Evolutionary conservation across 352 stramenopile genomes (phyloP).

Genomic region (Phytophthora pisi): DNA sequence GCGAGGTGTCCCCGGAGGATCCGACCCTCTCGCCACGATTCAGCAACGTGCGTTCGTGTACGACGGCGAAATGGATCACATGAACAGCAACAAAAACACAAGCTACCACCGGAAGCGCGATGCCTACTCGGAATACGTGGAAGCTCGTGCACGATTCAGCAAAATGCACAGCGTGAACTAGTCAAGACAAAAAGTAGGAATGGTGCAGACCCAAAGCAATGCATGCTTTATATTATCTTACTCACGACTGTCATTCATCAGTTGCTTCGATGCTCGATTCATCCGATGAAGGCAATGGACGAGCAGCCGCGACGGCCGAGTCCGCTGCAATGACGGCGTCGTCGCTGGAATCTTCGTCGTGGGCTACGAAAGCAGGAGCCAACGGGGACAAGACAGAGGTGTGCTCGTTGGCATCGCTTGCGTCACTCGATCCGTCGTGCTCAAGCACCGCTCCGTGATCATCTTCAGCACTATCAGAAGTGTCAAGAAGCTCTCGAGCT

Average conservation of each 20-base stretch:
- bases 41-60: slow-evolving; percentile 66
- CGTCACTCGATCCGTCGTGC: slow-evolving; percentile 5
- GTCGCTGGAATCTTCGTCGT: slow-evolving; percentile 14
- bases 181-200: not conserved
- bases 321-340: slow-evolving; percentile 16
- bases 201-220: not conserved
- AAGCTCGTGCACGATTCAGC: slow-evolving; percentile 86
- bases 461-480: slow-evolving; percentile 12
- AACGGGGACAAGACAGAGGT: not conserved
- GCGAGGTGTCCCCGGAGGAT: slow-evolving; percentile 53
- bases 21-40: slow-evolving; percentile 40
- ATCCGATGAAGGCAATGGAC: slow-evolving; percentile 21
- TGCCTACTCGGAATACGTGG: slow-evolving; percentile 88
- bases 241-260: slow-evolving; percentile 22
- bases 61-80: slow-evolving; percentile 74
- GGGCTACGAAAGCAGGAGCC: slow-evolving; percentile 3
- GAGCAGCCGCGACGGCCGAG: slow-evolving; percentile 17
- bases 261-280: slow-evolving; percentile 4
- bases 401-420: slow-evolving; percentile 10
- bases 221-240: slow-evolving; percentile 8
- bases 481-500: slow-evolving; percentile 27
- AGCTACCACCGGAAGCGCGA: slow-evolving; percentile 83
- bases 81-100: slow-evolving; percentile 80
- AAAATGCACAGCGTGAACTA: slow-evolving; percentile 91
- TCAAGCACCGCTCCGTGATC: slow-evolving; percentile 4